Evolutionary conservation across 192 early-diverging fungal species (phyloP).

Genomic region (Coemansia sp.): DNA sequence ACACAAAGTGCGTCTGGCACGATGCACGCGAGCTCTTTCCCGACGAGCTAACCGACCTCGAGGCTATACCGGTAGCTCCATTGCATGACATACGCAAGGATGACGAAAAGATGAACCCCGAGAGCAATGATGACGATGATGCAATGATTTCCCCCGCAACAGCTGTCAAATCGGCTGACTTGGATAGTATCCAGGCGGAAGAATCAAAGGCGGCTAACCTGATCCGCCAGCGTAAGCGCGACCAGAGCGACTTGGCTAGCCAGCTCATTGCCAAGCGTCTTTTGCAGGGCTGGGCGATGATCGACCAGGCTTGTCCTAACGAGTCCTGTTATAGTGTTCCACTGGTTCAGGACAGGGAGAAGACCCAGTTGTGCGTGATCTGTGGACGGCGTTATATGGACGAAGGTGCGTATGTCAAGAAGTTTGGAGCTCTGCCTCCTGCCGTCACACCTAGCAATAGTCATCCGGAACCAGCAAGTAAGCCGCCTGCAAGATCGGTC

Average conservation of each 20-base stretch:
- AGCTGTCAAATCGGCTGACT: neutral
- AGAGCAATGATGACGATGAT: neutral
- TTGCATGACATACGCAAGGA: neutral
- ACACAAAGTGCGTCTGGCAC: conserved; percentile 46
- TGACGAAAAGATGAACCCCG: conserved; percentile 19
- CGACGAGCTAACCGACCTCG: conserved; percentile 20
- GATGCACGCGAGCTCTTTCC: conserved; percentile 39
- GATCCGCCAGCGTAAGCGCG: conserved; percentile 12
- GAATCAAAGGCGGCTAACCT: neutral
- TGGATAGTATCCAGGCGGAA: neutral
- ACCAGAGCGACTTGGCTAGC: conserved; percentile 40
- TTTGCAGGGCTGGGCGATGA: conserved; percentile 46
- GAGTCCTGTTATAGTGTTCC: conserved; percentile 30
- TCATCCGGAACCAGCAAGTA: neutral
- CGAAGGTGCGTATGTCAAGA: conserved; percentile 26
- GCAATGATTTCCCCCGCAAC: neutral
- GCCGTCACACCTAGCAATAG: neutral
- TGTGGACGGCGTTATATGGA: conserved; percentile 44
- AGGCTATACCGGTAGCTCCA: neutral
- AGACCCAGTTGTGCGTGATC: conserved; percentile 38
- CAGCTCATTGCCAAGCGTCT: conserved; percentile 41
- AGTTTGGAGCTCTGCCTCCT: conserved; percentile 18
- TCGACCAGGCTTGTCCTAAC: conserved; percentile 37
- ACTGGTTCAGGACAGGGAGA: conserved; percentile 30
- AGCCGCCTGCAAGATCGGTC: neutral